Percentiles rank a stretch among this genome's conserved stretches.
phyloP scores from a whole-genome alignment of 805 yeast genomes.

The Sugiyamaella qingdaonensis region DNA sequence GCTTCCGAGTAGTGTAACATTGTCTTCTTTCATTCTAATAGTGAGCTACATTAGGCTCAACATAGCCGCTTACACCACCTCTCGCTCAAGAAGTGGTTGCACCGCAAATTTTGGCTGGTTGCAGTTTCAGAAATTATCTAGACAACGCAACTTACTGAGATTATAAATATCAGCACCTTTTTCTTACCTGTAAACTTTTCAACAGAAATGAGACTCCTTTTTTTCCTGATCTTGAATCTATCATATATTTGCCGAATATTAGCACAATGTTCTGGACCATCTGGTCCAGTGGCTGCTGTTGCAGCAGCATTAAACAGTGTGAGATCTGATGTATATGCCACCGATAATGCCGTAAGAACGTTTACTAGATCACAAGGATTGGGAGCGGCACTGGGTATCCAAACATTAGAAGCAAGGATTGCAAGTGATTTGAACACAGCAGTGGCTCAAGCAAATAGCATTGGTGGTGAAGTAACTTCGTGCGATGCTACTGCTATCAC shows the following conservation, averaged over 20 bases:
- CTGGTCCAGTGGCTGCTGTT: background rate
- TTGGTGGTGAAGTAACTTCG: constrained; percentile 10
- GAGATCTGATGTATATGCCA: constrained; percentile 6
- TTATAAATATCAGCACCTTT: no score
- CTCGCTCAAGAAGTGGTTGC: no score
- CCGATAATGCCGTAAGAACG: constrained; percentile 9
- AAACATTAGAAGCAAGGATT: constrained; percentile 22
- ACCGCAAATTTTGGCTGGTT: no score
- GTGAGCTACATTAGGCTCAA: no score
- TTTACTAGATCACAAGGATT: constrained; percentile 21
- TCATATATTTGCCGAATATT: background rate
- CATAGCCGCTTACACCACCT: no score
- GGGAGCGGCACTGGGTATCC: constrained; percentile 28
- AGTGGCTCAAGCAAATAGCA: background rate
- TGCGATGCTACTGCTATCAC: constrained; percentile 15
- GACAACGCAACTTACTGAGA: no score
- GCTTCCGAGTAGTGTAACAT: no score
- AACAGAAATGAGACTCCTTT: no score
- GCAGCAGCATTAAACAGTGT: constrained; percentile 10
- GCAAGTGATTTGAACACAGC: constrained; percentile 15
- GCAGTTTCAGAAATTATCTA: no score
- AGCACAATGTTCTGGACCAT: background rate
- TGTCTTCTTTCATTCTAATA: no score
- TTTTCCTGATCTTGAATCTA: no score
- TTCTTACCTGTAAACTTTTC: no score